A percentile compares a stretch with the other conserved stretches of the same genome.
These are phyloP conservation scores for Solanum pinnatisectum DNA, from an alignment of 257 asterid genomes.

Conservation along the genomic window DNA sequence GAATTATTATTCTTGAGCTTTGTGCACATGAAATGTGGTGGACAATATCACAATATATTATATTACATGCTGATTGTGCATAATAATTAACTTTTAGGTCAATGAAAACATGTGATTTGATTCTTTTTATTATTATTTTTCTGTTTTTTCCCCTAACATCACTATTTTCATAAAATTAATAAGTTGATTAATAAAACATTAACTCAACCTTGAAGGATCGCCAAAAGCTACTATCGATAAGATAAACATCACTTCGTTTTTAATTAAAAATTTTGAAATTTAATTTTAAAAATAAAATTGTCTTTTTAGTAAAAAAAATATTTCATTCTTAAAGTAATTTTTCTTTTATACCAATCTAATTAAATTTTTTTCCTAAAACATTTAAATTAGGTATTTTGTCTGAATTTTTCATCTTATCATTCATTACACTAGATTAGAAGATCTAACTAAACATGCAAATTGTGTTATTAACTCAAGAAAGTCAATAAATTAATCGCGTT, in stretches of 20 bases:
- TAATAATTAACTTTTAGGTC: not conserved
- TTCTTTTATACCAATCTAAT: not conserved
- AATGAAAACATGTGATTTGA: not conserved
- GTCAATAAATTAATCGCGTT: not conserved
- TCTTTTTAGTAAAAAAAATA: not conserved
- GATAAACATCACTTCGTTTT: not conserved
- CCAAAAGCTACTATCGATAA: not conserved
- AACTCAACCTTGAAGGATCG: not conserved
- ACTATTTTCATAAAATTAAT: not conserved
- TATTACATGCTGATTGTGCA: not conserved
- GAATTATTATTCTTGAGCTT: not conserved
- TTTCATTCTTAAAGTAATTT: not conserved
- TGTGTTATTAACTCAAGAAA: not conserved
- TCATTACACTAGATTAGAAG: not conserved
- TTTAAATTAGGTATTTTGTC: too few relatives aligned
- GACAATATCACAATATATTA: not conserved
- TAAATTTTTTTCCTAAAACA: too few relatives aligned
- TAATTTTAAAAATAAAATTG: not conserved
- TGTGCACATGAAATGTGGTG: not conserved
- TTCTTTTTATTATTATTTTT: not conserved
- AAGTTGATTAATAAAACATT: not conserved
- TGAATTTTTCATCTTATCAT: too few relatives aligned
- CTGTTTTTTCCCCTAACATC: not conserved
- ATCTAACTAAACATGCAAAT: not conserved
- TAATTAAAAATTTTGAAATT: rapidly evolving